Evolutionary conservation across 2,329 filamentous ascomycete genomes (phyloP).

Genomic region (Sporothrix luriei): DNA sequence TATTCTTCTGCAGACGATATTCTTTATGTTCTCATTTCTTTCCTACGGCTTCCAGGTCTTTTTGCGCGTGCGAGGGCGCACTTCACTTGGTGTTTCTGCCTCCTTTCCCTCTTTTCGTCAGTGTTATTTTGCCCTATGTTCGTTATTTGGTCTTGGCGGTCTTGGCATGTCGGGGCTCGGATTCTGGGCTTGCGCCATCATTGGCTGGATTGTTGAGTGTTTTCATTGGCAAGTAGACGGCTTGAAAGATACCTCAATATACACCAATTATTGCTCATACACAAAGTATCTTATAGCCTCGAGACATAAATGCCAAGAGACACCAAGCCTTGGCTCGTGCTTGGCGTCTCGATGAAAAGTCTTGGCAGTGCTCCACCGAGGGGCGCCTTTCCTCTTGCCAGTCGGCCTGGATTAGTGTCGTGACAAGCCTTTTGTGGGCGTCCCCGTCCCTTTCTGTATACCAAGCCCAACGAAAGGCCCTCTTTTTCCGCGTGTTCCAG

Average conservation of each 20-base stretch:
- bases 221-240: constrained; percentile 7
- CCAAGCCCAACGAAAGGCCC: neutral
- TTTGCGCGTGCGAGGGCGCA: constrained; percentile 13
- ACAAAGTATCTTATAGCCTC: neutral
- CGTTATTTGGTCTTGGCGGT: constrained; percentile 33
- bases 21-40: constrained; percentile 12
- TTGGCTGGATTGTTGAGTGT: constrained; percentile 20
- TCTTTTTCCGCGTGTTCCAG: constrained; percentile 26
- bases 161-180: constrained; percentile 35
- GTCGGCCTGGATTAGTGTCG: constrained; percentile 22
- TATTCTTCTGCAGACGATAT: constrained; percentile 28
- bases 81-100: constrained; percentile 18
- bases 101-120: constrained; percentile 16
- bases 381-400: constrained; percentile 6
- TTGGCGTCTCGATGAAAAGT: constrained; percentile 33
- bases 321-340: constrained; percentile 36
- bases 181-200: neutral
- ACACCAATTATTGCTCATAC: fast-evolving
- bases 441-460: constrained; percentile 23
- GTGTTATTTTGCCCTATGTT: constrained; percentile 27
- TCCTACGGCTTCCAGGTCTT: constrained; percentile 11
- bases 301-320: constrained; percentile 26
- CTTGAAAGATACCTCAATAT: neutral
- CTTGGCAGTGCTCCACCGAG: constrained; percentile 36
- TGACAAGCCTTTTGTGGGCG: constrained; percentile 3